Conservation (phyloP, 2,329 filamentous ascomycete genomes). For the Alternaria dauci region DNA sequence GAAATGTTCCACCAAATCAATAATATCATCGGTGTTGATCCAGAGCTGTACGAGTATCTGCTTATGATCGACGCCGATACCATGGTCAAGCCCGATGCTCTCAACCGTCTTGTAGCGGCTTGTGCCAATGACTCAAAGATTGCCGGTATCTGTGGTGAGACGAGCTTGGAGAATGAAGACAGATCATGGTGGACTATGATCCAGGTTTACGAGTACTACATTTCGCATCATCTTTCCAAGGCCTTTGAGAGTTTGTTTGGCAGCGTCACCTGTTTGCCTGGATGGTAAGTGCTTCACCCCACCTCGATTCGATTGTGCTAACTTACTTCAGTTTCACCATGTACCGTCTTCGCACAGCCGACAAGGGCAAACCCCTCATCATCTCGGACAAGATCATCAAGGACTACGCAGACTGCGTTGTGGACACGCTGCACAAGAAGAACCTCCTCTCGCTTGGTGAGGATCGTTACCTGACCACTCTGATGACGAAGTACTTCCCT, state of each 20-base stretch:
- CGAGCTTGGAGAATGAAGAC: conserved; percentile 93
- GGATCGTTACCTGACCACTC: conserved; percentile 94
- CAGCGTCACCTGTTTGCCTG: conserved; percentile 97
- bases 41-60: conserved; percentile 95
- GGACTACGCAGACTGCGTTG: conserved; percentile 87
- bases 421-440: conserved; percentile 95
- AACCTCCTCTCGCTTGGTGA: conserved; percentile 93
- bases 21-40: conserved; percentile 98
- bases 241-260: conserved; percentile 98
- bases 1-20: conserved; percentile 99
- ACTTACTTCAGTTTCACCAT: conserved; percentile 82
- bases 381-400: conserved; percentile 87
- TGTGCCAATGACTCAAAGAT: conserved; percentile 96
- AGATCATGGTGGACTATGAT: conserved; percentile 99
- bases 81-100: conserved; percentile 86
- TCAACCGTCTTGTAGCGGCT: conserved; percentile 90
- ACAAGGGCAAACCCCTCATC: conserved; percentile 93
- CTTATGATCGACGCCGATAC: conserved; percentile 99
- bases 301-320: conserved; percentile 21
- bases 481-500: conserved; percentile 99
- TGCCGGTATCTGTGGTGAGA: conserved; percentile 96
- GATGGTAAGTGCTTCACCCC: conserved; percentile 76
- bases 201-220: conserved; percentile 99
- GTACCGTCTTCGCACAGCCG: conserved; percentile 93
- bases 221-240: conserved; percentile 95